Evolutionary conservation across 2,329 filamentous ascomycete genomes (phyloP), one percentile per base, ranked within the genome.

Genomic region (Cordyceps cateniannulata): DNA sequence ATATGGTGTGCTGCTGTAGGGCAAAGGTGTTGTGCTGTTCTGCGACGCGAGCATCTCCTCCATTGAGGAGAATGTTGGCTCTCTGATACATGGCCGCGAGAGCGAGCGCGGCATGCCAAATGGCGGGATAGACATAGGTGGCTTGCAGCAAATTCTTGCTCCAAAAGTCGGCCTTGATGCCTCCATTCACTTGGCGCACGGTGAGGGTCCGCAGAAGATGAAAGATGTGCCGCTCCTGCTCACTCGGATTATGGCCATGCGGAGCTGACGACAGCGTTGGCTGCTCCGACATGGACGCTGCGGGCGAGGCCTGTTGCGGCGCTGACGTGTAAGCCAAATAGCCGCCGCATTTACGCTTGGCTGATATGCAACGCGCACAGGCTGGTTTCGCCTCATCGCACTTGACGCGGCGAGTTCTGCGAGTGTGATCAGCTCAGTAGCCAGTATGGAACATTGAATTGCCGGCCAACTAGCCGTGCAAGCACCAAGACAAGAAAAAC

Each of bases 1-100:
- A 62, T 12, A 62, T 57, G 32, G 57, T 64, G 16, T 63, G 62
- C n/a, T 66, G 65, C 22, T 40, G 38, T 14, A 65, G 48, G 2
- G 62, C 63, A 53, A 63, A 65, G 3, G 49, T 51, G 42, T 62
- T 61, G 3, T 61, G 29, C 25, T 61, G 35, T 16, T 51, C 27
- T 7, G 59, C 59, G 4, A 20, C 32, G 27, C 55, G 18, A 20
- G 53, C 9, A 14, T 52, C 20, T 3, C 18, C 27, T 20, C 16
- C 40, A 9, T 40, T 27, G 27, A 18, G 9, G 5, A 56, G 12
- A 18, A 50, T 51, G 3, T 40, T 27, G 5, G 59, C 48, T 12
- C 49, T 22, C 25, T 57, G 53, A 52, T 56, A 49, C 52, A 57
- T 61, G 10, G 59, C 59, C 14, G 59, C 32, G 8, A 61, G 40